Evolutionary conservation across 306 rosid species (phyloP).

Genomic region (Hippophae gyantsensis): DNA sequence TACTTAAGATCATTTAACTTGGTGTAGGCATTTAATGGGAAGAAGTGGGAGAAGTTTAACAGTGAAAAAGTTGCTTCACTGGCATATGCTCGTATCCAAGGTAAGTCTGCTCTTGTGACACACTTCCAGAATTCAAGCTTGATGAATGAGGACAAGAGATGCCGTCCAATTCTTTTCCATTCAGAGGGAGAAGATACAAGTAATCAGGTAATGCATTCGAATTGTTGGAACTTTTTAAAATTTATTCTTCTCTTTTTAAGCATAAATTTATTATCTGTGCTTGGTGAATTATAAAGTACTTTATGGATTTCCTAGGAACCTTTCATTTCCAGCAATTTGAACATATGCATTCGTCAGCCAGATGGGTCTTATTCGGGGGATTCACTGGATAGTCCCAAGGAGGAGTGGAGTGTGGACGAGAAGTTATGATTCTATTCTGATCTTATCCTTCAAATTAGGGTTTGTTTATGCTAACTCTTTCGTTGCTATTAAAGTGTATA

Average conservation of each 20-base stretch:
- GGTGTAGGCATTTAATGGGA: constrained; percentile 79
- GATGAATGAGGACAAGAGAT: constrained; percentile 90
- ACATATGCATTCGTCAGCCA: constrained; percentile 80
- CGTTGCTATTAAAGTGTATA: constrained; percentile 53
- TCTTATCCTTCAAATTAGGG: constrained; percentile 36
- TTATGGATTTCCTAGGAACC: constrained; percentile 44
- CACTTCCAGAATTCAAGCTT: constrained; percentile 93
- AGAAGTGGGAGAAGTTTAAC: constrained; percentile 90
- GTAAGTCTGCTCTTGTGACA: constrained; percentile 81
- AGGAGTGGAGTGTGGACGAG: constrained; percentile 39
- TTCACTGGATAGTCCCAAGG: constrained; percentile 68
- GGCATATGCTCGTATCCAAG: constrained; percentile 92
- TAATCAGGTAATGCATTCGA: constrained; percentile 48
- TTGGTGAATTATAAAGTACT: neutral
- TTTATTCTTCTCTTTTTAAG: no score
- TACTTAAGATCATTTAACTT: constrained; percentile 1
- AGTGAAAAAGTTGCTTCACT: constrained; percentile 90
- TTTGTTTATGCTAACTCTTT: constrained; percentile 51
- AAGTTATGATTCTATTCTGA: constrained; percentile 24
- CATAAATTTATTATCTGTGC: no score
- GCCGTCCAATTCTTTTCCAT: constrained; percentile 85
- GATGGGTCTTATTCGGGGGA: constrained; percentile 78
- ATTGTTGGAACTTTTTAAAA: neutral
- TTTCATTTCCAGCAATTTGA: constrained; percentile 73
- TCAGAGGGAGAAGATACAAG: constrained; percentile 72